These are phyloP conservation scores for Mimosa pudica DNA, from an alignment of 306 rosid genomes.

Conservation along the genomic window DNA sequence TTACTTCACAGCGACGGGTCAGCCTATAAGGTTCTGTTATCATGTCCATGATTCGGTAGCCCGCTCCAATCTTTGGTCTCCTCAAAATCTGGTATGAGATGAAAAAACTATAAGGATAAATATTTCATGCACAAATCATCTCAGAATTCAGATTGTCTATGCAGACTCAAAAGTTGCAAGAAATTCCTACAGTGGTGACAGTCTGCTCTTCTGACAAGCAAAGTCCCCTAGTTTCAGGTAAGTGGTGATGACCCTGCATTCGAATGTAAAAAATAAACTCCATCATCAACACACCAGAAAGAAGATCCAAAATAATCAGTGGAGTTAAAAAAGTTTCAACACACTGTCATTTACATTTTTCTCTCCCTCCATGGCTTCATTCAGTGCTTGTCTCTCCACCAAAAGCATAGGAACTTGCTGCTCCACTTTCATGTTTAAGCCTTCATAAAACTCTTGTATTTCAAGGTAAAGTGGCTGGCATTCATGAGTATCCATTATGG, in stretches of 20 bases:
- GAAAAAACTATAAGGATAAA: slow-evolving; percentile 8
- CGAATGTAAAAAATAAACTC: slow-evolving; percentile 18
- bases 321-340: slow-evolving; percentile 7
- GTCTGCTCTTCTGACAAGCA: slow-evolving; percentile 99
- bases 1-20: slow-evolving; percentile 85
- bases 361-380: slow-evolving; percentile 99
- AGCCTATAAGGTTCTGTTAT: slow-evolving; percentile 86
- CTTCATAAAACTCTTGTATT: slow-evolving; percentile 95
- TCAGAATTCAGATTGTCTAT: slow-evolving; percentile 18
- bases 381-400: slow-evolving; percentile 99
- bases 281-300: slow-evolving; percentile 20
- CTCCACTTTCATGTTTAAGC: slow-evolving; percentile 90
- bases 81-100: slow-evolving; percentile 60
- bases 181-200: slow-evolving; percentile 68
- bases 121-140: slow-evolving; percentile 9
- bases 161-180: slow-evolving; percentile 14
- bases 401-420: slow-evolving; percentile 99
- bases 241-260: slow-evolving; percentile 91
- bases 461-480: slow-evolving; percentile 98
- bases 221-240: slow-evolving; percentile 98
- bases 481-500: slow-evolving; percentile 95
- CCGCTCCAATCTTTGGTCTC: slow-evolving; percentile 85
- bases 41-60: slow-evolving; percentile 77
- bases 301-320: neutral
- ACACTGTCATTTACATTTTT: slow-evolving; percentile 58